Evolutionary conservation across 169 alveolate genomes (phyloP), one percentile per base, ranked within the genome.

Genomic region (Plasmodium yoelii): DNA sequence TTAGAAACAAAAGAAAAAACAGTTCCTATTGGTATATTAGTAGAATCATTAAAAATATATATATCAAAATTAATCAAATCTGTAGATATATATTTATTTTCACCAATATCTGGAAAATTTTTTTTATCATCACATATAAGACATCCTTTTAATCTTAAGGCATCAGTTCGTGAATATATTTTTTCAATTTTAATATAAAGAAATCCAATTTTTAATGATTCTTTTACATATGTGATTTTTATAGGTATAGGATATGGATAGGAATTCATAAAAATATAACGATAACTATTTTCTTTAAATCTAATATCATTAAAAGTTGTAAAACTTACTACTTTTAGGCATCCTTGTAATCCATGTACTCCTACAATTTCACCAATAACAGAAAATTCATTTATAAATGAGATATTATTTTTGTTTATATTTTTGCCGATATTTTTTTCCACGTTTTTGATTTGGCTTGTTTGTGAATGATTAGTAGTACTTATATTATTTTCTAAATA

Each of bases 351-450:
- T 10, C 91, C 91, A 26, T 56, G 69, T 24, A 86, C 87, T 5
- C 91, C 91, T n/a, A 70, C 87, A 15, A 86, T 86, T 59, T 86
- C 87, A 2, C 91, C 91, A 3, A 86, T 86, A 7, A 86, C 91
- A 1, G 77, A 69, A 63, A 42, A 86, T n/a, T 69, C 74, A 60
- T 70, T 86, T 69, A 77, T 64, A 47, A 77, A 28, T 0, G 65
- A 49, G 12, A 22, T 53, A 19, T 8, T 47, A 9, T 53, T 56
- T 3, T 34, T 34, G 42, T 1, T 1, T 34, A 3, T 34, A 3
- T 4, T 34, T 34, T n/a, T n/a, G n/a, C n/a, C n/a, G n/a, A n/a
- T n/a, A n/a, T n/a, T n/a, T n/a, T n/a, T n/a, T n/a, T n/a, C n/a
- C n/a, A n/a, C n/a, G n/a, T n/a, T n/a, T n/a, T 34, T 3, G 0